phyloP scores from a whole-genome alignment of 192 early-diverging fungal genomes.

The Linnemannia schmuckeri region DNA sequence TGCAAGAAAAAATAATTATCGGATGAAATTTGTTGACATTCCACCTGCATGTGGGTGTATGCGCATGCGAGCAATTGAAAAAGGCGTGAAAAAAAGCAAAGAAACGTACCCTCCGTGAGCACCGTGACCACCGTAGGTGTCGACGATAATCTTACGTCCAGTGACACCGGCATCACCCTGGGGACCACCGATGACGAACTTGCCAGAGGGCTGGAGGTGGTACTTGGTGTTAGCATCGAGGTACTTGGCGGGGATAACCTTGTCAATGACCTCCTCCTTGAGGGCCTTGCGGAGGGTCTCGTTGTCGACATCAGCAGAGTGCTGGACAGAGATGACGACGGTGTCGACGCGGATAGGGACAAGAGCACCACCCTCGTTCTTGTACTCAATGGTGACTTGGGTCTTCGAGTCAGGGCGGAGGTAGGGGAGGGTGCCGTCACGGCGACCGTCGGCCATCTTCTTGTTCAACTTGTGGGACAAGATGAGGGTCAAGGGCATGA shows the following conservation, averaged over 20 bases:
- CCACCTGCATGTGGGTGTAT: background rate
- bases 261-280: conserved; percentile 92
- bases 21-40: background rate
- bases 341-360: conserved; percentile 96
- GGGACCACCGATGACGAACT: conserved; percentile 99
- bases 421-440: conserved; percentile 86
- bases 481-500: conserved; percentile 96
- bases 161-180: conserved; percentile 99
- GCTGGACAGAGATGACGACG: conserved; percentile 98
- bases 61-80: background rate
- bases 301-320: conserved; percentile 89
- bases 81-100: background rate
- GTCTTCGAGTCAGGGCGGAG: conserved; percentile 99
- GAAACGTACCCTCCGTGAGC: conserved; percentile 76
- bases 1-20: conserved; percentile 2
- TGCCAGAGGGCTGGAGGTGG: conserved; percentile 98
- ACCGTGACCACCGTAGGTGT: conserved; percentile 95
- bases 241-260: conserved; percentile 92
- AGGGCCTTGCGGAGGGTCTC: conserved; percentile 89
- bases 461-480: conserved; percentile 98
- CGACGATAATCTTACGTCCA: conserved; percentile 85
- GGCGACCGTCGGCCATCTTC: conserved; percentile 95
- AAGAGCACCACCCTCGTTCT: conserved; percentile 93
- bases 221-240: conserved; percentile 92
- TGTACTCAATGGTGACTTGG: conserved; percentile 99